These are phyloP conservation scores for Colletotrichum sp. DNA, from an alignment of 2,329 filamentous ascomycete genomes.

Conservation along the genomic window DNA sequence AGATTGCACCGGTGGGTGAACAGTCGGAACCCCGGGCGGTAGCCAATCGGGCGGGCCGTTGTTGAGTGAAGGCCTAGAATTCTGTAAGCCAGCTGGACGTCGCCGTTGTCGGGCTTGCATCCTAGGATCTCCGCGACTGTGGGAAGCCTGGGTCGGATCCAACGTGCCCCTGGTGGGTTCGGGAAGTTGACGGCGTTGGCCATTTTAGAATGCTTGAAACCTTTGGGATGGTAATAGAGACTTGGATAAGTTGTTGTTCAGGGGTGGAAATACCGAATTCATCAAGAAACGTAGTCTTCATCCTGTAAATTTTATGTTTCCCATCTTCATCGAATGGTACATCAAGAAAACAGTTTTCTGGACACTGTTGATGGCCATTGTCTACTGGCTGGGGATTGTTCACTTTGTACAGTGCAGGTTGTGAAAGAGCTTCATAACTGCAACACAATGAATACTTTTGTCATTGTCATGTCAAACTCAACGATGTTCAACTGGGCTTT, in stretches of 20 bases:
- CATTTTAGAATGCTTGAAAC: background rate
- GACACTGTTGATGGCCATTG: background rate
- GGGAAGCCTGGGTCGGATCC: background rate
- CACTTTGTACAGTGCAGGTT: background rate
- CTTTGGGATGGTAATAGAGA: rapidly evolving
- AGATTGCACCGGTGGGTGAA: background rate
- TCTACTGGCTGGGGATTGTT: background rate
- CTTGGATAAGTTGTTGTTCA: background rate
- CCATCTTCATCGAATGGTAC: background rate
- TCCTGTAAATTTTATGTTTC: background rate
- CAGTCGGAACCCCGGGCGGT: background rate
- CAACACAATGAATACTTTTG: background rate
- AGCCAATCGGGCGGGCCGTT: background rate
- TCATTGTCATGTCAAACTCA: background rate
- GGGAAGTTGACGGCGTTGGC: background rate
- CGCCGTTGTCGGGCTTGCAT: background rate
- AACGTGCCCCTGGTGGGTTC: background rate
- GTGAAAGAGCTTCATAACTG: background rate
- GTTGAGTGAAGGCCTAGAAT: background rate
- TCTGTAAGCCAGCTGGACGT: background rate
- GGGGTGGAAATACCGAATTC: background rate
- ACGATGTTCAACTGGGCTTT: background rate
- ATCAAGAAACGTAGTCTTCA: background rate
- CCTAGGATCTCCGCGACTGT: background rate
- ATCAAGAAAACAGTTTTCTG: background rate